Evolutionary conservation across 805 yeast species (phyloP).

Genomic region (Candida xyloterini): DNA sequence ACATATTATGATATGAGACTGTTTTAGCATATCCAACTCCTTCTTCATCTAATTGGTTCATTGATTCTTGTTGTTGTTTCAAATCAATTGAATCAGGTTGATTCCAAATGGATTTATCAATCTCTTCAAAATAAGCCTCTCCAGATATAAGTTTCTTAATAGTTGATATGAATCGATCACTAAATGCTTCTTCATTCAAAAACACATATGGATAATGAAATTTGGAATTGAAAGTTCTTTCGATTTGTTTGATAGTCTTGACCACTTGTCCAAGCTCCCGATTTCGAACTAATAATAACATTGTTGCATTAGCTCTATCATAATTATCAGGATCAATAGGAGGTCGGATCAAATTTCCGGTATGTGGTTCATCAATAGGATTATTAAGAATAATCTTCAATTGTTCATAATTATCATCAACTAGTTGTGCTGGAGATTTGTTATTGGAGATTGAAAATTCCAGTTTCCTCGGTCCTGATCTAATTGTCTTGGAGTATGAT

Average conservation of each 20-base stretch:
- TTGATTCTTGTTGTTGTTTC: slow-evolving; percentile 32
- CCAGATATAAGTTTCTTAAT: slow-evolving; percentile 43
- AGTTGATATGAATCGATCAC: slow-evolving; percentile 49
- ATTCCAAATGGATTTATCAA: slow-evolving; percentile 46
- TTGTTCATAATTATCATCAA: slow-evolving; percentile 36
- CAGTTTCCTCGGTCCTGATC: not conserved
- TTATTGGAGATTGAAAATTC: slow-evolving; percentile 1
- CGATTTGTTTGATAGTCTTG: slow-evolving; percentile 57
- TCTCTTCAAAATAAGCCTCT: slow-evolving; percentile 47
- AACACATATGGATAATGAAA: slow-evolving; percentile 81
- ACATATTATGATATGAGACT: slow-evolving; percentile 77
- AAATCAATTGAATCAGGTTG: slow-evolving; percentile 44
- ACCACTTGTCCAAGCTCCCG: slow-evolving; percentile 50
- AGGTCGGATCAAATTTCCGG: slow-evolving; percentile 31
- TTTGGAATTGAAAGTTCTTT: slow-evolving; percentile 60
- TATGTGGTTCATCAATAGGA: slow-evolving; percentile 49
- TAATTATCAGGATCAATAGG: slow-evolving; percentile 27
- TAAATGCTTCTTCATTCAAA: slow-evolving; percentile 67
- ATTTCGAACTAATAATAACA: slow-evolving; percentile 70
- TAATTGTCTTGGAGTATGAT: not conserved
- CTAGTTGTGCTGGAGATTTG: slow-evolving; percentile 29
- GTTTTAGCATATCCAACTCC: slow-evolving; percentile 58
- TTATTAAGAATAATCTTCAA: slow-evolving; percentile 37
- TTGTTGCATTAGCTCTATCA: slow-evolving; percentile 68
- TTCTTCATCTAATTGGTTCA: slow-evolving; percentile 33